Evolutionary conservation across 495 filamentous ascomycete genomes (phyloP), one percentile per base, ranked within the genome.

Genomic region (Cladorrhinum samala): DNA sequence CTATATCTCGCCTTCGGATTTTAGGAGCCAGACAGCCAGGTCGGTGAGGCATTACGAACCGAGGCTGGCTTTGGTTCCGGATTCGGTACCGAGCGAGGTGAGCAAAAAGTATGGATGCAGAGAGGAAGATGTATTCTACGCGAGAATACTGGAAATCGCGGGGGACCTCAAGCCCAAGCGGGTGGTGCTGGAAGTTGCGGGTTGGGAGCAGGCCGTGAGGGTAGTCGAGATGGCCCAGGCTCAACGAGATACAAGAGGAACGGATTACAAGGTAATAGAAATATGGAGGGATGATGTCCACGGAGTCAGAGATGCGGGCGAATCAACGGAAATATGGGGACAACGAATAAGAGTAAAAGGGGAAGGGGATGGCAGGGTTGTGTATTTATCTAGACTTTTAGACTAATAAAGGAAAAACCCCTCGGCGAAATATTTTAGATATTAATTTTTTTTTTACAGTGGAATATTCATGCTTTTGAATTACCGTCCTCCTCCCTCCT

Each of bases 11-110:
- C 63, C 65, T 0, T 16, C 47, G 0, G 72, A 74, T 1, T 94
- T 86, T 57, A 79, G 73, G 0, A 45, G 21, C 37, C 49, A 62
- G 38, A 90, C 86, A 0, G 71, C 76, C 0, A 80, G 86, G 42
- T 87, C 83, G 21, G 93, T 97, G 21, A 76, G 91, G 3, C 80
- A 79, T 17, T 87, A 79, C 64, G 93, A 98, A 69, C 93, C 93
- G 0, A 77, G 71, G 50, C 59, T 83, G 5, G 93, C 93, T 4
- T 70, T 97, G 6, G 87, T 96, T 0, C 91, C 77, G 2, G 55
- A 55, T 8, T 2, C 19, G 13, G 20, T 3, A 14, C 49, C 57
- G 8, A 38, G 24, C 36, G 1, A 3, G 30, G 2, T 27, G 9
- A 18, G 16, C 23, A 19, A 46, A 0, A 38, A 8, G 0, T 39